These are phyloP conservation scores for Podospora pseudopauciseta DNA, from an alignment of 495 filamentous ascomycete genomes.

Conservation along the genomic window DNA sequence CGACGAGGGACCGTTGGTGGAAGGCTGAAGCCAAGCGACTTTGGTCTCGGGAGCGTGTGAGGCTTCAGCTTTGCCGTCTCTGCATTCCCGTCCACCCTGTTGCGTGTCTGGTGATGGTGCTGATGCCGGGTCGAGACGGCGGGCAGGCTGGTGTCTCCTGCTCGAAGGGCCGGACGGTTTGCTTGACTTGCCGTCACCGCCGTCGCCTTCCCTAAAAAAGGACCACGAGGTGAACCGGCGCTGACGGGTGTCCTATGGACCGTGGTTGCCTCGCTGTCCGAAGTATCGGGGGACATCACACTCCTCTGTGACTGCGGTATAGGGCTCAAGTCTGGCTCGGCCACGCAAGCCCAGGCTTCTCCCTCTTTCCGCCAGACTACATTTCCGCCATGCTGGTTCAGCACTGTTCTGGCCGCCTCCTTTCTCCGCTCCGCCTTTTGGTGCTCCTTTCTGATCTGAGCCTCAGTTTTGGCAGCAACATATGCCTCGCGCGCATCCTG, in stretches of 20 bases:
- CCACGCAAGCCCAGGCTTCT: slow-evolving; percentile 48
- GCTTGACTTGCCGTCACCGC: slow-evolving; percentile 6
- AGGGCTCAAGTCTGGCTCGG: slow-evolving; percentile 44
- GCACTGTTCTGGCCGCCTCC: slow-evolving; percentile 33
- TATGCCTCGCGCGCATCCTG: slow-evolving; percentile 32
- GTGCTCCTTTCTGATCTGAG: slow-evolving; percentile 30
- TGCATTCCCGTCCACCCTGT: neutral
- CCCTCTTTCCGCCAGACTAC: slow-evolving; percentile 41
- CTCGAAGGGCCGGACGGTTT: neutral
- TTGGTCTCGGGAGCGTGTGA: slow-evolving; percentile 28
- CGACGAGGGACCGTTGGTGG: slow-evolving; percentile 19
- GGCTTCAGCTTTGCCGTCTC: slow-evolving; percentile 30
- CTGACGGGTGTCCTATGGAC: slow-evolving; percentile 5
- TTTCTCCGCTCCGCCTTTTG: slow-evolving; percentile 33
- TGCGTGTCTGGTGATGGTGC: neutral
- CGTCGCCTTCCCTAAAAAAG: slow-evolving; percentile 38
- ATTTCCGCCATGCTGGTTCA: slow-evolving; percentile 21
- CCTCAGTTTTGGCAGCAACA: slow-evolving; percentile 27
- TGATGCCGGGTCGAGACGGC: slow-evolving; percentile 1
- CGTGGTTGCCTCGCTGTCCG: slow-evolving; percentile 16
- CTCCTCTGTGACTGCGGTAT: slow-evolving; percentile 41
- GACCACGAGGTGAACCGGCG: neutral
- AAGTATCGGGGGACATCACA: neutral
- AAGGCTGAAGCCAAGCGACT: slow-evolving; percentile 11
- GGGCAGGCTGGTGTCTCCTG: neutral